Conservation (phyloP, 352 stramenopile species). For the Globisporangium megalacanthum region DNA sequence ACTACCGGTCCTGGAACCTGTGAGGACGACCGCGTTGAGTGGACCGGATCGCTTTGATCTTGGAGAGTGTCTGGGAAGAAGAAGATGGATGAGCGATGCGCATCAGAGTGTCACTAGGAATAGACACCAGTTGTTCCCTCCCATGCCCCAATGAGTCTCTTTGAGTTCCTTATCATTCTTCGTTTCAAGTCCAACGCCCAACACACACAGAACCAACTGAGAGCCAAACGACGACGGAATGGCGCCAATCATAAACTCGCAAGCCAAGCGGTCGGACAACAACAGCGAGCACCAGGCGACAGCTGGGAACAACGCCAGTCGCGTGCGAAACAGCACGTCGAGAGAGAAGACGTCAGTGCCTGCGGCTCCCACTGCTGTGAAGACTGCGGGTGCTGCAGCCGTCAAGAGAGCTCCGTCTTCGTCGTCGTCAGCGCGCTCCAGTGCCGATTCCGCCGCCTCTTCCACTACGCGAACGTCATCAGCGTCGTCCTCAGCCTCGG, state of each 20-base stretch:
- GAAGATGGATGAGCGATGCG: background rate
- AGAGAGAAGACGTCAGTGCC: slow-evolving; percentile 8
- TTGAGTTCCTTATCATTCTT: no score
- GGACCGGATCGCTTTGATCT: no score
- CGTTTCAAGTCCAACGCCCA: no score
- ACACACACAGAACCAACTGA: background rate
- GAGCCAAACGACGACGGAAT: background rate
- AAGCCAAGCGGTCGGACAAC: slow-evolving; percentile 10
- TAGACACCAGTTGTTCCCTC: background rate
- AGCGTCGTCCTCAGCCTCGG: slow-evolving; percentile 4
- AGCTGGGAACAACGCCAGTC: slow-evolving; percentile 6
- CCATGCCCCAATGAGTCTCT: background rate
- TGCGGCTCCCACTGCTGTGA: background rate
- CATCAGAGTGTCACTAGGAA: background rate
- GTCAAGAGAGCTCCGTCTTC: slow-evolving; percentile 1
- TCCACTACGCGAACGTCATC: background rate
- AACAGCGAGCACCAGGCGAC: slow-evolving; percentile 4
- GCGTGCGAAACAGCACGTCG: slow-evolving; percentile 9
- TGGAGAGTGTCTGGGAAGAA: no score
- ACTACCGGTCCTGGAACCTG: slow-evolving; percentile 62
- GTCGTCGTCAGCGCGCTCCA: no score
- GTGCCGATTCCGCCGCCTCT: no score
- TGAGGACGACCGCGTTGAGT: slow-evolving; percentile 12
- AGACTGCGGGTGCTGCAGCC: slow-evolving; percentile 1
- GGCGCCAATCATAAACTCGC: slow-evolving; percentile 13